Evolutionary conservation across 176 grass and related monocot species (phyloP).

Genomic region (Pontederia crassipes): DNA sequence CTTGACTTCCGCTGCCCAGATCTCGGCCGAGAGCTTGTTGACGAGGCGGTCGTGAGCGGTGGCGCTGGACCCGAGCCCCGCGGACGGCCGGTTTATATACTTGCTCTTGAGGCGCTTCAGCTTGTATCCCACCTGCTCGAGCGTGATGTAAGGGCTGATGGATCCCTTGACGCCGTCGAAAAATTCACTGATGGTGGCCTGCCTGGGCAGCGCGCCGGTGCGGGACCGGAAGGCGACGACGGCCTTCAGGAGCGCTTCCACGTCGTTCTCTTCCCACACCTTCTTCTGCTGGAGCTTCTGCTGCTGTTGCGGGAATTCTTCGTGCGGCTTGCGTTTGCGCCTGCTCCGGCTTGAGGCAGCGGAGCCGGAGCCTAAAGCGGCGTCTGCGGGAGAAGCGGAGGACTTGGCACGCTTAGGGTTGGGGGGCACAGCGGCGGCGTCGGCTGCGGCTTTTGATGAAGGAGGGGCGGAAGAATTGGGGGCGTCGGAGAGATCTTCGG

Average conservation of each 20-base stretch:
- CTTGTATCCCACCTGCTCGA: constrained; percentile 70
- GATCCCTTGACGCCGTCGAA: not conserved
- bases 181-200: not conserved
- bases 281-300: not conserved
- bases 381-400: not conserved
- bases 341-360: not conserved
- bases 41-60: constrained; percentile 38
- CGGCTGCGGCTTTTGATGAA: not conserved
- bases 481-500: not conserved
- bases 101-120: constrained; percentile 86
- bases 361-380: not conserved
- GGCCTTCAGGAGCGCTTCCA: not conserved
- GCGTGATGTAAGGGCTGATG: constrained; percentile 27
- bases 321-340: constrained; percentile 3
- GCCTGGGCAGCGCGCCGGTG: constrained; percentile 4
- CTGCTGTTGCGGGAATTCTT: not conserved
- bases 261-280: constrained; percentile 2
- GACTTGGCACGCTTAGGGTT: no score
- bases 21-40: constrained; percentile 36
- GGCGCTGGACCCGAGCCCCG: not conserved
- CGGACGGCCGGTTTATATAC: constrained; percentile 28
- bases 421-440: not conserved
- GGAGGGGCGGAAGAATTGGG: not conserved
- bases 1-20: constrained; percentile 36
- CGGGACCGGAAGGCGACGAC: constrained; percentile 5